Evolutionary conservation across 2,329 filamentous ascomycete species (phyloP).

Genomic region (Colletotrichum coccodes): DNA sequence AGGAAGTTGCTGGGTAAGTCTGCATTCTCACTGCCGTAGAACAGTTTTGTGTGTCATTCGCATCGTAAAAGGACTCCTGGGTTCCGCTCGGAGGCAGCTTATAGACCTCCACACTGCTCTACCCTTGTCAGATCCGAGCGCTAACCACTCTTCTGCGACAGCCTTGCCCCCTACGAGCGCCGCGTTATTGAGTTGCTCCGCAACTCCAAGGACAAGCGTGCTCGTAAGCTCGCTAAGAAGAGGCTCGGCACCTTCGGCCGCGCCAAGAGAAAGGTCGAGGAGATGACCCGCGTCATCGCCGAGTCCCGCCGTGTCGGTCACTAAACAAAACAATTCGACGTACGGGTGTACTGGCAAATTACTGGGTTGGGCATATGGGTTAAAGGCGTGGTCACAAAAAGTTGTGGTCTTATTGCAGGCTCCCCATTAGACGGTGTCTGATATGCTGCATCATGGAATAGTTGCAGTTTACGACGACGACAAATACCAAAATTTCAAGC

Average conservation of each 20-base stretch:
- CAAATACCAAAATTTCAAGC: conserved; percentile 47
- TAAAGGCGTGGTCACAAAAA: conserved; percentile 47
- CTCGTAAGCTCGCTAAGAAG: conserved; percentile 99
- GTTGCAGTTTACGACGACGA: conserved; percentile 43
- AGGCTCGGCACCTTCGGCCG: conserved; percentile 99
- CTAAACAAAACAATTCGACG: conserved; percentile 52
- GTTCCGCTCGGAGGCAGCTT: background rate
- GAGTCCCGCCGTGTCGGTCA: conserved; percentile 81
- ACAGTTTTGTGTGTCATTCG: background rate
- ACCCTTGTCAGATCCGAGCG: background rate
- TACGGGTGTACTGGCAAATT: conserved; percentile 11
- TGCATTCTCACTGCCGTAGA: background rate
- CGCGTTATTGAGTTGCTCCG: conserved; percentile 98
- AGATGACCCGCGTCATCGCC: conserved; percentile 97
- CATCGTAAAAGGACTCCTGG: background rate
- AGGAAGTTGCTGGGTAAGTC: conserved; percentile 94
- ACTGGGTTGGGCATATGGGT: conserved; percentile 39
- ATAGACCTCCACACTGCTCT: background rate
- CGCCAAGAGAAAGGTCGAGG: conserved; percentile 99
- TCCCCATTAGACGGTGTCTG: conserved; percentile 41
- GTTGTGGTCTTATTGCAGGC: conserved; percentile 36
- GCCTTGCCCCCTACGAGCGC: conserved; percentile 95
- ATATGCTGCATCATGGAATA: conserved; percentile 42
- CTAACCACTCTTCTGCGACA: conserved; percentile 48
- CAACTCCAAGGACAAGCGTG: conserved; percentile 99